A percentile compares a stretch with the other conserved stretches of the same genome.
Evolutionary conservation across 805 yeast species (phyloP).

Genomic region (Metschnikowia kunwiensis): DNA sequence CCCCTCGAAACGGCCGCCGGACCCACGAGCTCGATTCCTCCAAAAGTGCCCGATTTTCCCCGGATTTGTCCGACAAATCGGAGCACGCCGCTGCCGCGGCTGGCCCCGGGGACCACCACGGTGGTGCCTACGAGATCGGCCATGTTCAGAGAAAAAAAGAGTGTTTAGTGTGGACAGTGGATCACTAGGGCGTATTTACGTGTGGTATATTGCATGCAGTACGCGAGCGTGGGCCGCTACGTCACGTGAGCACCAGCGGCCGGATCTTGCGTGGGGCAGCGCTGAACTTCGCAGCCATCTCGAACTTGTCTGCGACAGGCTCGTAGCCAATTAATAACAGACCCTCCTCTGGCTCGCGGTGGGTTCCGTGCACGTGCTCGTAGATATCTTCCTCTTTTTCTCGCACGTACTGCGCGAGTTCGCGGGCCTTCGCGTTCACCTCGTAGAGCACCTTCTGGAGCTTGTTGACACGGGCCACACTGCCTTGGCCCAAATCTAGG

Average conservation of each 20-base stretch:
- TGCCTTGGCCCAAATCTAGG: slow-evolving; percentile 16
- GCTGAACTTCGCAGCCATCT: slow-evolving; percentile 2
- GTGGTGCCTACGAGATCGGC: slow-evolving; percentile 31
- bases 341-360: neutral
- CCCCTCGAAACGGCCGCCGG: slow-evolving; percentile 58
- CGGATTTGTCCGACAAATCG: slow-evolving; percentile 71
- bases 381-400: slow-evolving; percentile 7
- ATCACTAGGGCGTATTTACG: too few relatives aligned
- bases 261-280: slow-evolving; percentile 3
- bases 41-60: slow-evolving; percentile 70
- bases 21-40: slow-evolving; percentile 83
- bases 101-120: slow-evolving; percentile 56
- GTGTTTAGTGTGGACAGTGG: too few relatives aligned
- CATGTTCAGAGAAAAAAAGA: slow-evolving; percentile 17
- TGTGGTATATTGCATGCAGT: slow-evolving; percentile 3
- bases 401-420: slow-evolving; percentile 8
- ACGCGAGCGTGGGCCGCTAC: too few relatives aligned
- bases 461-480: slow-evolving; percentile 25
- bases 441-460: slow-evolving; percentile 30
- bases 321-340: neutral
- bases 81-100: slow-evolving; percentile 62
- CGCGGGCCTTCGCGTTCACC: slow-evolving; percentile 21
- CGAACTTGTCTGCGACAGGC: slow-evolving; percentile 1
- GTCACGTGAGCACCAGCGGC: too few relatives aligned
- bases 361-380: slow-evolving; percentile 3